Conservation (phyloP, 331 rosid species). For the Pyrus hybrid region DNA sequence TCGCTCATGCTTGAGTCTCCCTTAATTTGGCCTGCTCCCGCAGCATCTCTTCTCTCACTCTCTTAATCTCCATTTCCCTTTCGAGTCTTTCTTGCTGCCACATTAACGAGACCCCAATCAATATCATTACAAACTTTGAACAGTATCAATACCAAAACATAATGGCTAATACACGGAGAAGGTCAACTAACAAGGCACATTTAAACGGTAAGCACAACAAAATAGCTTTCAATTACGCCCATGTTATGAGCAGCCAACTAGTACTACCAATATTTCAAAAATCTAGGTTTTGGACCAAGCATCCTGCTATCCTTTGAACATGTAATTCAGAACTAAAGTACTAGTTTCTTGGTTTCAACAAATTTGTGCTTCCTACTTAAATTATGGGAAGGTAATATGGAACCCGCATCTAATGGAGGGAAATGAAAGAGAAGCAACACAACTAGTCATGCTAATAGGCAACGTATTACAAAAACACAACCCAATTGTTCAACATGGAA, state of each 20-base stretch:
- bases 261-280: neutral
- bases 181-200: neutral
- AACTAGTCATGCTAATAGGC: neutral
- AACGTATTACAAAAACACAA: neutral
- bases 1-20: conserved; percentile 39
- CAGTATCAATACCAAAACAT: neutral
- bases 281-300: neutral
- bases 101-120: neutral
- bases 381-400: neutral
- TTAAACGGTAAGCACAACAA: neutral
- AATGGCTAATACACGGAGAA: neutral
- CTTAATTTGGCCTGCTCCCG: conserved; percentile 48
- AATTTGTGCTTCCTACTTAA: neutral
- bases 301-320: neutral
- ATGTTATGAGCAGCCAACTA: neutral
- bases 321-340: neutral
- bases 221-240: neutral
- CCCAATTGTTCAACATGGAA: neutral
- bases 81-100: conserved; percentile 64
- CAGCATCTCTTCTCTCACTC: conserved; percentile 66
- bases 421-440: neutral
- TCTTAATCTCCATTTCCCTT: conserved; percentile 67
- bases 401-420: neutral
- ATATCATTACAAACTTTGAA: neutral
- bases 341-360: neutral